Evolutionary conservation across 768 basidiomycete species (phyloP), one percentile per base, ranked within the genome.

Genomic region (Boletellus ananas): DNA sequence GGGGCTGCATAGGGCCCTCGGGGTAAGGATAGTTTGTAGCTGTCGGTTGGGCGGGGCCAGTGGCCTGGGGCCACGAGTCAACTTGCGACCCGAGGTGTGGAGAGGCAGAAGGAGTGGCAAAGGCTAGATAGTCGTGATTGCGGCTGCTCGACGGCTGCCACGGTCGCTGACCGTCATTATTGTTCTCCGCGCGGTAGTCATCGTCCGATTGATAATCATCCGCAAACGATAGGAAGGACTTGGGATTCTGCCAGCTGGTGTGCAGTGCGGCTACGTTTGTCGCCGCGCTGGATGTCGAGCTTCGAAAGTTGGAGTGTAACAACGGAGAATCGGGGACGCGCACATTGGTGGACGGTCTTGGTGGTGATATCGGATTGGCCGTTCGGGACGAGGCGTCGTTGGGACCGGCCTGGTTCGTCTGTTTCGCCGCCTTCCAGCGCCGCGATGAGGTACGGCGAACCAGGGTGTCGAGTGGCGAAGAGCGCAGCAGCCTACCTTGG

Each of bases 381-480:
- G 12, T 29, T 21, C 9, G 51, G 14, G 44, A 37, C 20, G 50
- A 35, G 29, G 29, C 9, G 25, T 3, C 17, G 41, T 17, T 40
- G 37, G 49, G 38, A 16, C 36, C 18, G 38, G 33, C 35, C 33
- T 49, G 51, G 39, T n/a, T 44, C 3, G 31, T 14, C 31, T 52
- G 55, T 39, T 43, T 55, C 36, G 39, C n/a, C 29, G 25, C 54
- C 34, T 49, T 51, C 56, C 71, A 73, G 56, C 71, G 74, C 60
- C 66, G 74, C 56, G 71, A 71, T 21, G 84, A 84, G 8, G 81
- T 74, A 47, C 71, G 70, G 50, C 78, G 74, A 47, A 78, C 79
- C 42, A 87, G 76, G 3, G 76, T 70, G 35, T 81, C 77, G 35
- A 86, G 72, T 7, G 85, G 85, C 2, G 85, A 87, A 18, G 74